Evolutionary conservation across 495 filamentous ascomycete genomes (phyloP).

Genomic region (Cryomyces minteri): DNA sequence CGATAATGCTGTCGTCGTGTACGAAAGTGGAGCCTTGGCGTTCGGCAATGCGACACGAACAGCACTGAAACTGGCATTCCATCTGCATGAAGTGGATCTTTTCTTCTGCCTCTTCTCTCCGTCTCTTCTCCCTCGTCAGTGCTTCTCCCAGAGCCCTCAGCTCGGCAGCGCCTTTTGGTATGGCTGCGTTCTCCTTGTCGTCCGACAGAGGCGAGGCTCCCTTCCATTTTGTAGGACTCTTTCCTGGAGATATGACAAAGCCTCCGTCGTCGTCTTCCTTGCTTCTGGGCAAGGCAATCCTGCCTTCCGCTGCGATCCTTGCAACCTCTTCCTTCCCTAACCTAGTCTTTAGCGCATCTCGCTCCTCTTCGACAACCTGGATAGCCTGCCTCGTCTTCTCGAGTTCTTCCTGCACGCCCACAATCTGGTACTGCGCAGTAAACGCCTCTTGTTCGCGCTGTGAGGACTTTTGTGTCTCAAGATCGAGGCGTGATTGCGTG

Average conservation of each 20-base stretch:
- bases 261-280: constrained; percentile 21
- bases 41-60: constrained; percentile 42
- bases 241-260: constrained; percentile 13
- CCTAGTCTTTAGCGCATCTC: constrained; percentile 44
- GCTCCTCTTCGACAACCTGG: constrained; percentile 48
- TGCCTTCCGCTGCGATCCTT: constrained; percentile 44
- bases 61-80: constrained; percentile 60
- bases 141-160: constrained; percentile 41
- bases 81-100: constrained; percentile 65
- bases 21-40: constrained; percentile 27
- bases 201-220: constrained; percentile 8
- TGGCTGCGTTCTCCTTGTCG: constrained; percentile 21
- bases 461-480: constrained; percentile 25
- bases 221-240: constrained; percentile 15
- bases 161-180: constrained; percentile 12
- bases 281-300: constrained; percentile 33
- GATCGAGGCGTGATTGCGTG: constrained; percentile 33
- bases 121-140: constrained; percentile 43
- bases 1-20: constrained; percentile 23
- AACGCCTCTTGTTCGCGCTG: constrained; percentile 60
- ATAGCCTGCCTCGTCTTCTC: constrained; percentile 42
- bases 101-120: constrained; percentile 48
- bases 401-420: constrained; percentile 56
- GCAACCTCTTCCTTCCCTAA: constrained; percentile 40
- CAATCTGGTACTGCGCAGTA: constrained; percentile 51